Conservation (phyloP, 2,329 filamentous ascomycete genomes). For the Colletotrichum sp. region DNA sequence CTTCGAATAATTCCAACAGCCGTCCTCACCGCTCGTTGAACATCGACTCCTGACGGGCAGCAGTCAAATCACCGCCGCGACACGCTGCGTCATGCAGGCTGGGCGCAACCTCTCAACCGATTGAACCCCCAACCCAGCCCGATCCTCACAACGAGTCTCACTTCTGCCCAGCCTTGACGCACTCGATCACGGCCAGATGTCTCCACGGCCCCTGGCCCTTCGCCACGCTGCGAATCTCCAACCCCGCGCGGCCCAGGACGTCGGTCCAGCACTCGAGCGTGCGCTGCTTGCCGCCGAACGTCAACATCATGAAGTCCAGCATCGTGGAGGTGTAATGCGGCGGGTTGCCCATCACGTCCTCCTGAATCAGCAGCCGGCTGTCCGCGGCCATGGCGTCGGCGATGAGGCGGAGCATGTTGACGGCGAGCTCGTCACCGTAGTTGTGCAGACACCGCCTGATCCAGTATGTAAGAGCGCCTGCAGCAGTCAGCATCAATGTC, state of each 20-base stretch:
- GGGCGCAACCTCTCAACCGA: not conserved
- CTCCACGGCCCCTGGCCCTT: conserved; percentile 17
- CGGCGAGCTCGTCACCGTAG: conserved; percentile 35
- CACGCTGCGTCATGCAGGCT: not conserved
- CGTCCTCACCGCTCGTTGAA: not conserved
- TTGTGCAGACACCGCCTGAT: conserved; percentile 43
- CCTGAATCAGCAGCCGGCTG: conserved; percentile 37
- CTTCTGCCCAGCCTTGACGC: conserved; percentile 6
- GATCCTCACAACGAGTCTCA: not conserved
- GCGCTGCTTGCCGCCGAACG: conserved; percentile 37
- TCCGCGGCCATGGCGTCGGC: conserved; percentile 34
- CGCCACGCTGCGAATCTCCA: conserved; percentile 29
- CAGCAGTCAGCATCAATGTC: not conserved
- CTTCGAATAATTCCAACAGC: not conserved
- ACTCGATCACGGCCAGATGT: conserved; percentile 25
- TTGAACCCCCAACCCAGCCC: not conserved
- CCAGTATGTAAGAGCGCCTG: conserved; percentile 40
- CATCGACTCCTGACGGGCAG: not conserved
- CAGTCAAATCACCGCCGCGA: not conserved
- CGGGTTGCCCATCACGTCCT: conserved; percentile 32
- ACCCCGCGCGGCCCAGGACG: conserved; percentile 28
- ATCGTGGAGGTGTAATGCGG: conserved; percentile 27
- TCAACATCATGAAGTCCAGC: conserved; percentile 36
- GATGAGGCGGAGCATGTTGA: conserved; percentile 34
- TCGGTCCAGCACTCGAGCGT: conserved; percentile 28